Conservation (phyloP, 208 protist genomes). For the Leishmania arabica region DNA sequence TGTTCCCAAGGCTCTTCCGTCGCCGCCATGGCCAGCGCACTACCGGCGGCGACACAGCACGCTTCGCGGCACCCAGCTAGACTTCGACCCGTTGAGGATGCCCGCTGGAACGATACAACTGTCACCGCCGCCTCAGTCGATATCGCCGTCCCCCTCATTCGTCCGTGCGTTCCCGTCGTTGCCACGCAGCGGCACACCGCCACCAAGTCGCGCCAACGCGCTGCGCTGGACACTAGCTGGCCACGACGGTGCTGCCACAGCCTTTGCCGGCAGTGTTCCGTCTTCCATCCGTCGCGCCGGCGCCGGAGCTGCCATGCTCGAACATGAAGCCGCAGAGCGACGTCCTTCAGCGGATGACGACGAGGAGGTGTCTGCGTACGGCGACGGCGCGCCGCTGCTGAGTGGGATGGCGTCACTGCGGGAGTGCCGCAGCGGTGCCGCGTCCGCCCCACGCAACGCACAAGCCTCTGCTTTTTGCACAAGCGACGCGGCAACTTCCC, state of each 20-base stretch:
- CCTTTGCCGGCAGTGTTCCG: slow-evolving; percentile 3
- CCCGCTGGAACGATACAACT: not conserved
- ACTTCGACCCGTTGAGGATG: not conserved
- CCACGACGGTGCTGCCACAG: not conserved
- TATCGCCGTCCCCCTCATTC: not conserved
- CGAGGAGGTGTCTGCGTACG: not conserved
- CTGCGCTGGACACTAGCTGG: slow-evolving; percentile 7
- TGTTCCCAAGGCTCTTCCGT: not conserved
- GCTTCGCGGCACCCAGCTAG: slow-evolving; percentile 20
- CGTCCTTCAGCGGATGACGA: not conserved
- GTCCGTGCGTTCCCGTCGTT: not conserved
- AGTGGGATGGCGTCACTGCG: not conserved
- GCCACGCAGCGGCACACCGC: slow-evolving; percentile 7
- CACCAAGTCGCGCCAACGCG: slow-evolving; percentile 3
- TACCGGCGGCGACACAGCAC: slow-evolving; percentile 27
- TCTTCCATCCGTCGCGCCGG: not conserved
- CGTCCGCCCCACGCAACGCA: too few species aligned
- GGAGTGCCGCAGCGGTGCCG: not conserved
- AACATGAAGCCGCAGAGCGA: not conserved
- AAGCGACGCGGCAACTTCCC: not conserved
- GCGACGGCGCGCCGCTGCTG: not conserved
- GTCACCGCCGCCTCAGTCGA: not conserved
- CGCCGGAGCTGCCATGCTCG: not conserved
- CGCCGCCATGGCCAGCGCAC: not conserved
- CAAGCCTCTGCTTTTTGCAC: not conserved